Conservation (phyloP, 371 early-diverging fungal genomes). For the Mucor indicus region DNA sequence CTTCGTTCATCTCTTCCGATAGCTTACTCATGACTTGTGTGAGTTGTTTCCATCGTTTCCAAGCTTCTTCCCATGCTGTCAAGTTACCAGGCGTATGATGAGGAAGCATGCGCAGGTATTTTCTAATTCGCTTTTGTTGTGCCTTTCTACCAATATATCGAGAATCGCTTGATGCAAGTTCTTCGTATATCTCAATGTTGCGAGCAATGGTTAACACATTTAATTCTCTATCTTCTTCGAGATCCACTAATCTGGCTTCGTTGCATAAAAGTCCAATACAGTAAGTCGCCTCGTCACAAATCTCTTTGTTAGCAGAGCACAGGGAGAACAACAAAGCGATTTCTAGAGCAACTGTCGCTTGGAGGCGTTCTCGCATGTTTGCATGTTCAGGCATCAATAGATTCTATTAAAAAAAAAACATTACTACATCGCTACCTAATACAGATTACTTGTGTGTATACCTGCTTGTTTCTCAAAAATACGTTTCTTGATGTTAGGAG, state of each 20-base stretch:
- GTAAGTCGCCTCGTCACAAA: conserved; percentile 57
- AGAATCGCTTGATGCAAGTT: conserved; percentile 54
- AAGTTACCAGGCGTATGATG: conserved; percentile 73
- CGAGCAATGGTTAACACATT: conserved; percentile 59
- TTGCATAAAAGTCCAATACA: conserved; percentile 60
- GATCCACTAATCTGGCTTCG: conserved; percentile 58
- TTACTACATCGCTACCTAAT: too few species aligned
- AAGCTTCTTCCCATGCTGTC: conserved; percentile 86
- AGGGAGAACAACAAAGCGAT: conserved; percentile 70
- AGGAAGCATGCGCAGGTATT: conserved; percentile 63
- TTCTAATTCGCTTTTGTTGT: conserved; percentile 76
- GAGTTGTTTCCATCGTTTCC: conserved; percentile 74
- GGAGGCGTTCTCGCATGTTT: conserved; percentile 62
- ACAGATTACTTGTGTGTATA: conserved; percentile 5
- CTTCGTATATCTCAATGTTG: conserved; percentile 67
- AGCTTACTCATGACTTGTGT: conserved; percentile 44
- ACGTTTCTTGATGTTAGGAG: conserved; percentile 63
- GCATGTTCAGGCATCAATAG: conserved; percentile 37
- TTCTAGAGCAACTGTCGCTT: conserved; percentile 73
- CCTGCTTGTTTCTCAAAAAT: conserved; percentile 56
- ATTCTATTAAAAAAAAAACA: conserved; percentile 14
- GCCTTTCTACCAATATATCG: conserved; percentile 68
- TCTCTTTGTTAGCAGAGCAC: conserved; percentile 71
- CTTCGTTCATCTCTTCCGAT: conserved; percentile 34
- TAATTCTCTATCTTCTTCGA: conserved; percentile 48